phyloP scores from a whole-genome alignment of 78 protist species.

The Dictyostelium firmibasis region DNA sequence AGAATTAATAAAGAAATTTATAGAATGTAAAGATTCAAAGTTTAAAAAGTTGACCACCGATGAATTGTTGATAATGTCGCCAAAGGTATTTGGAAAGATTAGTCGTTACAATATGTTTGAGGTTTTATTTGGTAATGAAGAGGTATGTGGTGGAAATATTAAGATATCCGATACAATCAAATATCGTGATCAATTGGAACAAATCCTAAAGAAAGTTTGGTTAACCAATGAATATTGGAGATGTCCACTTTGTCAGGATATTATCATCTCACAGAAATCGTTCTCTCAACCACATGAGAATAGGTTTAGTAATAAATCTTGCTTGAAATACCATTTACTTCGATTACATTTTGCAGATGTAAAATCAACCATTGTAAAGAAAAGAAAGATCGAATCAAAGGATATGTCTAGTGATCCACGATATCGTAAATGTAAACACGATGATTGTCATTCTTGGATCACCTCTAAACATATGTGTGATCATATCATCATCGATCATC shows the following conservation, averaged over 20 bases:
- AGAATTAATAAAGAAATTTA: not conserved
- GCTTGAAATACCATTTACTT: not conserved
- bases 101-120: not conserved
- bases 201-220: not conserved
- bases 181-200: not conserved
- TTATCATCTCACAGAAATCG: not conserved
- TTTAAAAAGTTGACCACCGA: not conserved
- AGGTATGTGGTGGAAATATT: not conserved
- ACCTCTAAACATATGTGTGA: not conserved
- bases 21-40: not conserved
- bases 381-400: not conserved
- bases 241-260: not conserved
- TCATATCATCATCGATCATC: not conserved
- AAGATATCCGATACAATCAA: not conserved
- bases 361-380: not conserved
- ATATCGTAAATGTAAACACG: not conserved
- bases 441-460: not conserved
- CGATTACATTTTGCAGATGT: not conserved
- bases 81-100: not conserved
- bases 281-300: not conserved
- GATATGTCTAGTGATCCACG: not conserved
- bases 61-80: not conserved
- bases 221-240: not conserved
- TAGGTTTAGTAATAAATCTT: not conserved
- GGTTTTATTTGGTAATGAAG: not conserved